Percentiles rank a stretch among this genome's conserved stretches.
Conservation (phyloP, 345 rosid genomes). For the Heritiera fomes region DNA sequence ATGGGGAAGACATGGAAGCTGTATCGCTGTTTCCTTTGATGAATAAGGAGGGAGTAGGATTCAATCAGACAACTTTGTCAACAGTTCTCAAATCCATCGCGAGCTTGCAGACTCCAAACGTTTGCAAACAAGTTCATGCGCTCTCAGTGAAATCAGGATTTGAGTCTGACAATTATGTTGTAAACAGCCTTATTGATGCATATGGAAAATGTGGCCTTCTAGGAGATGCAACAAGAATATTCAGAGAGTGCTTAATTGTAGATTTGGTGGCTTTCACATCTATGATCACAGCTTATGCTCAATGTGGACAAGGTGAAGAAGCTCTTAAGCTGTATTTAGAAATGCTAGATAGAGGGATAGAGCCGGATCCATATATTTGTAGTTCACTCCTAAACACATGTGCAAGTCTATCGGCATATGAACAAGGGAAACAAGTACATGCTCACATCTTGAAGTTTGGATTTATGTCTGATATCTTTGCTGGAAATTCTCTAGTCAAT, state of each 20-base stretch:
- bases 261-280: conserved; percentile 60
- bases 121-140: conserved; percentile 52
- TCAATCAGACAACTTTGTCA: conserved; percentile 58
- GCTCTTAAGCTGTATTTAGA: conserved; percentile 53
- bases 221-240: conserved; percentile 47
- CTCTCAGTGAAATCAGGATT: conserved; percentile 48
- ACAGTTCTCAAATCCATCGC: conserved; percentile 57
- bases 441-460: conserved; percentile 57
- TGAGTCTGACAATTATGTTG: conserved; percentile 41
- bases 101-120: conserved; percentile 32
- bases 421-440: conserved; percentile 71
- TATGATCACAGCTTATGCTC: conserved; percentile 56
- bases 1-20: conserved; percentile 49
- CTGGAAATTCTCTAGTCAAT: conserved; percentile 66
- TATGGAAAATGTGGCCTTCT: conserved; percentile 54
- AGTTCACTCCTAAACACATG: conserved; percentile 64
- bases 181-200: conserved; percentile 58
- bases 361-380: conserved; percentile 63
- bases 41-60: conserved; percentile 40
- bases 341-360: conserved; percentile 41
- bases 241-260: conserved; percentile 32
- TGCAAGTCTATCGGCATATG: conserved; percentile 66
- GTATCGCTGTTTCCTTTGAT: conserved; percentile 45
- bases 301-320: conserved; percentile 65
- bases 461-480: conserved; percentile 49